These are phyloP conservation scores for Suhomyces atakaporum DNA, from an alignment of 1,139 yeast genomes.

Conservation along the genomic window DNA sequence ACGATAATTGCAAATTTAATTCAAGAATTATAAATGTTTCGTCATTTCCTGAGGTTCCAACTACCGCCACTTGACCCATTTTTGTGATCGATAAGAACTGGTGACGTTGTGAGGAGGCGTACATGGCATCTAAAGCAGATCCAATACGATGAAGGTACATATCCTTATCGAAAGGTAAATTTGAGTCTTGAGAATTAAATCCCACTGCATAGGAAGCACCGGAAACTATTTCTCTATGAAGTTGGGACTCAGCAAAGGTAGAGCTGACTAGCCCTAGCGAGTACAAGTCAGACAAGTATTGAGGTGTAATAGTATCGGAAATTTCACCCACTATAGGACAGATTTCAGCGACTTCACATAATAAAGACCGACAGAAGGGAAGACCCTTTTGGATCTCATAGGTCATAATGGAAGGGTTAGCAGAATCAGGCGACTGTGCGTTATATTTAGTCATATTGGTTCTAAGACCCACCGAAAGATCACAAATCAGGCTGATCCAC, in stretches of 20 bases:
- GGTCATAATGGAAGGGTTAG: slow-evolving; percentile 25
- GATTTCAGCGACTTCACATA: slow-evolving; percentile 35
- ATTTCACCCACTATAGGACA: slow-evolving; percentile 44
- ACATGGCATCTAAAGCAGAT: slow-evolving; percentile 43
- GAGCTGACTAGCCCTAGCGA: slow-evolving; percentile 41
- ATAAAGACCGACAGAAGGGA: slow-evolving; percentile 39
- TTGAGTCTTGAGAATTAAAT: slow-evolving; percentile 31
- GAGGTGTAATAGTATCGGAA: slow-evolving; percentile 49
- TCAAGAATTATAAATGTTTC: slow-evolving; percentile 46
- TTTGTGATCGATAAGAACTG: slow-evolving; percentile 47
- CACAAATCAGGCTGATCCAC: slow-evolving; percentile 34
- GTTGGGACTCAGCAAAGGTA: slow-evolving; percentile 42
- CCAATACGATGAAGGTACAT: slow-evolving; percentile 31
- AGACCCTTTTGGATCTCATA: slow-evolving; percentile 42
- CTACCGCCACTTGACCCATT: slow-evolving; percentile 46
- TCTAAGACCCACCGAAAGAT: slow-evolving; percentile 22
- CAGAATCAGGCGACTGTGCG: slow-evolving; percentile 15
- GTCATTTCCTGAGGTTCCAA: slow-evolving; percentile 47
- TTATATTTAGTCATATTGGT: slow-evolving; percentile 36
- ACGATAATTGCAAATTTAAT: slow-evolving; percentile 19
- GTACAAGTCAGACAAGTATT: slow-evolving; percentile 47
- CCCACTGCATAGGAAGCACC: slow-evolving; percentile 51
- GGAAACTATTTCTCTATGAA: slow-evolving; percentile 48
- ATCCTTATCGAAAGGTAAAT: slow-evolving; percentile 22
- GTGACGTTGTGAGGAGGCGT: slow-evolving; percentile 42